phyloP scores from a whole-genome alignment of 2,329 filamentous ascomycete genomes.

The Plenodomus biglobosus region DNA sequence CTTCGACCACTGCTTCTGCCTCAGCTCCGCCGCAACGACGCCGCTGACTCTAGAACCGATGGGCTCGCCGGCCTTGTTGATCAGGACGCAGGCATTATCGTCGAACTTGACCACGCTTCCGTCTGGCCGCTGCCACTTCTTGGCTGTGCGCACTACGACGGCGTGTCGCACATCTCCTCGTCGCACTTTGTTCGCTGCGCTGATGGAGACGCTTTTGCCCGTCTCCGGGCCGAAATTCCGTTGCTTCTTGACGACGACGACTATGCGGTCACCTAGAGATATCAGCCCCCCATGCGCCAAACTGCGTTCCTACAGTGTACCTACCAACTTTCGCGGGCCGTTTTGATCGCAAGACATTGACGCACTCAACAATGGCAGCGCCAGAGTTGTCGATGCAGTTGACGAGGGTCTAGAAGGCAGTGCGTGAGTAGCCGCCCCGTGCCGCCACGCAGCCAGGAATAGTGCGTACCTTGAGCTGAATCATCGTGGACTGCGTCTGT shows the following conservation, averaged over 20 bases:
- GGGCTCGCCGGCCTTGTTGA: conserved; percentile 96
- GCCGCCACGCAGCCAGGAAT: not conserved
- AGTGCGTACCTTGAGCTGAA: conserved; percentile 42
- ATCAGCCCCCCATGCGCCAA: conserved; percentile 9
- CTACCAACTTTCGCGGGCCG: conserved; percentile 83
- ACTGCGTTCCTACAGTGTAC: conserved; percentile 21
- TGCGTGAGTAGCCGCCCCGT: conserved; percentile 57
- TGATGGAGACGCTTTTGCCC: conserved; percentile 69
- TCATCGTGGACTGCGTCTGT: conserved; percentile 33
- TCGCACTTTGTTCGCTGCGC: conserved; percentile 86
- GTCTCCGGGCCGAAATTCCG: conserved; percentile 73
- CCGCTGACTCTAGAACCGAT: conserved; percentile 77
- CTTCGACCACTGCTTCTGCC: conserved; percentile 96
- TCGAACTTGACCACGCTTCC: conserved; percentile 91
- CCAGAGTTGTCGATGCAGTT: conserved; percentile 99
- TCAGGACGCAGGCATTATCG: conserved; percentile 95
- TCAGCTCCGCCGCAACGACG: conserved; percentile 85
- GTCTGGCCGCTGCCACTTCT: conserved; percentile 83
- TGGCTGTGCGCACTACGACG: conserved; percentile 87
- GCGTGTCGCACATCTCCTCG: conserved; percentile 96
- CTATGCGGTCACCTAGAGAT: conserved; percentile 81
- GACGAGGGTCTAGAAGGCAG: conserved; percentile 71
- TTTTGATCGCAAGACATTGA: conserved; percentile 89
- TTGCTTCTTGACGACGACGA: conserved; percentile 97
- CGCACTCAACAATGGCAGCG: conserved; percentile 95